A percentile compares a stretch with the other conserved stretches of the same genome.
Conservation (phyloP, 1,284 basidiomycete species). For the Sporisorium graminicola region DNA sequence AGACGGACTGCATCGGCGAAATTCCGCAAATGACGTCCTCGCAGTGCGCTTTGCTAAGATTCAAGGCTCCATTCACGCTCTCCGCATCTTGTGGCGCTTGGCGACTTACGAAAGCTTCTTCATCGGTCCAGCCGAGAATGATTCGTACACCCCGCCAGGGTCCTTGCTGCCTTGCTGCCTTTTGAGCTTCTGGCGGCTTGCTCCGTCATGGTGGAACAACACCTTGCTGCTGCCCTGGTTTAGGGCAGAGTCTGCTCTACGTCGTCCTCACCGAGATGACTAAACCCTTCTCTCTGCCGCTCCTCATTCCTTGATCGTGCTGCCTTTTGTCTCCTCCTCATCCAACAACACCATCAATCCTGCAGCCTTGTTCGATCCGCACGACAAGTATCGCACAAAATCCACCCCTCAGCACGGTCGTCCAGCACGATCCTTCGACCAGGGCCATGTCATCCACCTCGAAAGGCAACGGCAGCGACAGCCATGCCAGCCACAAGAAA, state of each 20-base stretch:
- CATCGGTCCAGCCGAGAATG: constrained; percentile 2
- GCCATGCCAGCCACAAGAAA: constrained; percentile 41
- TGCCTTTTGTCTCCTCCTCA: too few species aligned
- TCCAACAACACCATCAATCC: not conserved
- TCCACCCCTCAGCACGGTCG: not conserved
- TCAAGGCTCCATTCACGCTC: not conserved
- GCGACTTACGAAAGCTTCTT: not conserved
- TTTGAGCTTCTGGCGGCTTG: not conserved
- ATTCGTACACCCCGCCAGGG: not conserved
- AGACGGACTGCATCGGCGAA: not conserved
- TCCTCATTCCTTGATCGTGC: not conserved
- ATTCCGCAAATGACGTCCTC: constrained; percentile 2
- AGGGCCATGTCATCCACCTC: constrained; percentile 16
- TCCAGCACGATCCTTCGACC: not conserved
- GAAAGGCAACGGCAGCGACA: constrained; percentile 28
- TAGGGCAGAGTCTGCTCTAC: not conserved
- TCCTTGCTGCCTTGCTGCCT: not conserved
- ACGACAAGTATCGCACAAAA: not conserved
- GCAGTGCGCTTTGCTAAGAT: not conserved
- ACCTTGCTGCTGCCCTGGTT: not conserved
- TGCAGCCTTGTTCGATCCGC: not conserved
- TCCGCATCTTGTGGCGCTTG: not conserved
- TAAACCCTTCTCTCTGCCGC: not conserved
- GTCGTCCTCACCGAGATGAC: not conserved
- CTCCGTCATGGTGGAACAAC: not conserved